Base-by-base conservation (phyloP, 441 rosid genomes). In the Eugenia klotzschiana region DNA sequence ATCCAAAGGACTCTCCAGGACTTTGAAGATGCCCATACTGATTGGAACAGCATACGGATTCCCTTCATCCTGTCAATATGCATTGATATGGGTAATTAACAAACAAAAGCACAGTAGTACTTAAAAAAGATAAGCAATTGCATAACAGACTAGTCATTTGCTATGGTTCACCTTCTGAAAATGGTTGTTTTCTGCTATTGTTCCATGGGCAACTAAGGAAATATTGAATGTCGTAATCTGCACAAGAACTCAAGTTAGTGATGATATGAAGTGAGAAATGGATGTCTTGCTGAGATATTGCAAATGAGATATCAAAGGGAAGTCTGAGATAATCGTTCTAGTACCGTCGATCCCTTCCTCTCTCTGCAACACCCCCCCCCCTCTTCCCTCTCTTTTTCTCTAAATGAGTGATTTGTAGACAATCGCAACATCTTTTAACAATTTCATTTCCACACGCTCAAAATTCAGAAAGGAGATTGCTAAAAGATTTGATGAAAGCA, bases 171-270 rank as follows among this genome's bases (percentile, higher is more conserved):
- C 96, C 94, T 89, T 80, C 87, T 84, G 87, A 85, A 90, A 93
- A 85, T 91, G 91, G 3, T 82, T 58, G 80, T 84, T 91, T 87
- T 92, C 96, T n/a, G 96, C 91, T 41, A 90, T 87, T 4, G 94
- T 88, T 87, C 96, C 96, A 86, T 93, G 96, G 73, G 92, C 94
- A 74, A 92, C 94, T 79, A 86, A 84, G 57, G 92, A 93, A 84
- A 93, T 90, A 84, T 93, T 86, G 57, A 92, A 92, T 51, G 96
- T 93, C 29, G 90, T 92, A 81, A 93, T 86, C 94, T 93, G 92
- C 89, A 89, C 15, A 27, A 53, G 41, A 79, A 27, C 18, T 53
- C 81, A 20, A 26, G 81, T 79, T 51, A 79, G 46, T 51, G 55
- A n/a, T 25, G n/a, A 26, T 26, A 79, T 25, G 51, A 79, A 26